phyloP scores from a whole-genome alignment of 345 rosid genomes.

The Citropsis articulata region DNA sequence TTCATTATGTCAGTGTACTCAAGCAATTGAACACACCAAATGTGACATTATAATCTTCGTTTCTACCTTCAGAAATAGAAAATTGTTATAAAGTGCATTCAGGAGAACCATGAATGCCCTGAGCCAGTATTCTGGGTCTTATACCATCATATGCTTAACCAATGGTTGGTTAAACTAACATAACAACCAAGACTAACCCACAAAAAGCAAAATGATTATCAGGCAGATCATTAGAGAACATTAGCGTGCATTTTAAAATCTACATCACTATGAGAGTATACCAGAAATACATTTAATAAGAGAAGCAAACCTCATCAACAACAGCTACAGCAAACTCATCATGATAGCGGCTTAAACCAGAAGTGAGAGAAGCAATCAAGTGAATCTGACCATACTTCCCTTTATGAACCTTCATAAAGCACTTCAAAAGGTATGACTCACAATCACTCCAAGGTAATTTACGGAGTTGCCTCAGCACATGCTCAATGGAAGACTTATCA shows the following conservation, averaged over 20 bases:
- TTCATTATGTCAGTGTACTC: neutral
- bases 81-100: neutral
- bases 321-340: slow-evolving; percentile 97
- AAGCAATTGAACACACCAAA: neutral
- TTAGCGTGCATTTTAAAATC: neutral
- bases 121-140: neutral
- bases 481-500: slow-evolving; percentile 84
- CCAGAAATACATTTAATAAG: neutral
- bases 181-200: neutral
- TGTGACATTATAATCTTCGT: neutral
- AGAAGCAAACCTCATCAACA: slow-evolving; percentile 87
- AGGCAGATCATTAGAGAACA: neutral
- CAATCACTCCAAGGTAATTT: slow-evolving; percentile 97
- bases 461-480: slow-evolving; percentile 95
- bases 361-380: slow-evolving; percentile 94
- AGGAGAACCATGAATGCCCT: neutral
- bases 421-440: slow-evolving; percentile 85
- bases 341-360: slow-evolving; percentile 97
- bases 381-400: slow-evolving; percentile 99
- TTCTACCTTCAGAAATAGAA: slow-evolving; percentile 7
- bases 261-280: neutral
- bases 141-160: neutral
- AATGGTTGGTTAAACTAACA: neutral
- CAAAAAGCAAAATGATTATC: neutral
- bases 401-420: slow-evolving; percentile 96